Conservation (phyloP, 1,284 basidiomycete species). For the Naganishia liquefaciens region DNA sequence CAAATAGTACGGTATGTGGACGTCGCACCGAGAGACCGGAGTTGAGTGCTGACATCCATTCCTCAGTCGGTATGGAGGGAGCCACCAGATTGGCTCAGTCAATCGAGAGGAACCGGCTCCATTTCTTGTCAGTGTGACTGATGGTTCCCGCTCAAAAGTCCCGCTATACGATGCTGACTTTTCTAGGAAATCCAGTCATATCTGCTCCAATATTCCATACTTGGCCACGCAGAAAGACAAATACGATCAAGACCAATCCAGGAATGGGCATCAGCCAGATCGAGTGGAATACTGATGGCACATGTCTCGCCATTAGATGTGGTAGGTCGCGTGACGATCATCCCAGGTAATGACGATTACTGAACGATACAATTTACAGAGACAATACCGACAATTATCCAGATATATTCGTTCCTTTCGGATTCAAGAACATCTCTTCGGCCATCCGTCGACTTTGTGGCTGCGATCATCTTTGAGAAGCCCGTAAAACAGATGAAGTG, state of each 20-base stretch:
- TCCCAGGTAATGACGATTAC: constrained; percentile 19
- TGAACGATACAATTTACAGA: constrained; percentile 6
- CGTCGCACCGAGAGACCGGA: neutral
- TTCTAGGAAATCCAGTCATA: neutral
- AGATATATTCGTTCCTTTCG: constrained; percentile 45
- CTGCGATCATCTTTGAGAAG: constrained; percentile 39
- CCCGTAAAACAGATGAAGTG: constrained; percentile 37
- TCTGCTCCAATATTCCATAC: constrained; percentile 31
- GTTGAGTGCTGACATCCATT: neutral
- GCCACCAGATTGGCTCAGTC: constrained; percentile 73
- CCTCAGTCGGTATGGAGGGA: constrained; percentile 74
- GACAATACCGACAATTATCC: constrained; percentile 37
- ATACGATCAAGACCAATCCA: constrained; percentile 51
- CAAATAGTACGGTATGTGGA: constrained; percentile 14
- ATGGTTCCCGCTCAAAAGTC: constrained; percentile 32
- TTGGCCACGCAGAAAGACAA: constrained; percentile 35
- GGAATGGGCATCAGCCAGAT: constrained; percentile 66
- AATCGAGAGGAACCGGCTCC: constrained; percentile 68
- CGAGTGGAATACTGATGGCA: constrained; percentile 74
- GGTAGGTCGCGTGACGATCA: constrained; percentile 53
- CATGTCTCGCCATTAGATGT: constrained; percentile 68
- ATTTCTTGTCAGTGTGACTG: constrained; percentile 28
- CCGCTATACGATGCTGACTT: constrained; percentile 21
- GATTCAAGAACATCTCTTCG: constrained; percentile 22
- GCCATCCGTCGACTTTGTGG: constrained; percentile 35